Evolutionary conservation across 1,139 yeast species (phyloP).

Genomic region (Diutina siamensis): DNA sequence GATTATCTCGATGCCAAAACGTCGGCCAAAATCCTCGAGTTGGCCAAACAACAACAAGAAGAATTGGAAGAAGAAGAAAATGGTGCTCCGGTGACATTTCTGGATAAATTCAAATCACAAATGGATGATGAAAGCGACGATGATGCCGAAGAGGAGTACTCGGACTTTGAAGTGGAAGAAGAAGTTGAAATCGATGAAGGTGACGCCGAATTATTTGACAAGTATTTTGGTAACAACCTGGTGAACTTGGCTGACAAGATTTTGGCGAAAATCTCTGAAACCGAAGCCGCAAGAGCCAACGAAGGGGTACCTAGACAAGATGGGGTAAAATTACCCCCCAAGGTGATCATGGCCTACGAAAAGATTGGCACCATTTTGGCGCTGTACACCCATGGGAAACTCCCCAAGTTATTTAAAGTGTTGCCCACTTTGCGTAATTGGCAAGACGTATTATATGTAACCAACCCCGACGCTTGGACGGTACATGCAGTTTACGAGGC

Average conservation of each 20-base stretch:
- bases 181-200: constrained; percentile 58
- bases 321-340: constrained; percentile 79
- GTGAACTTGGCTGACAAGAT: constrained; percentile 74
- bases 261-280: constrained; percentile 76
- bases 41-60: constrained; percentile 88
- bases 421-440: constrained; percentile 87
- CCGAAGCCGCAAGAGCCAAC: constrained; percentile 25
- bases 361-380: constrained; percentile 81
- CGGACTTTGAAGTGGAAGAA: constrained; percentile 35
- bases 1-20: constrained; percentile 62
- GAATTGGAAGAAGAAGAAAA: constrained; percentile 24
- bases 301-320: constrained; percentile 16
- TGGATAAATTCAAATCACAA: constrained; percentile 17
- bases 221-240: constrained; percentile 26
- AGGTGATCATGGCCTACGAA: constrained; percentile 88
- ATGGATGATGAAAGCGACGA: constrained; percentile 23
- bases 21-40: constrained; percentile 74
- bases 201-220: constrained; percentile 61
- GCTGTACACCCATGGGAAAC: constrained; percentile 91
- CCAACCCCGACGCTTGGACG: constrained; percentile 89
- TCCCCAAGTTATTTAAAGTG: constrained; percentile 90
- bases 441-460: constrained; percentile 89
- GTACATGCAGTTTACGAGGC: constrained; percentile 96
- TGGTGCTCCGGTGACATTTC: constrained; percentile 9
- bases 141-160: constrained; percentile 27